A percentile compares a stretch with the other conserved stretches of the same genome.
Evolutionary conservation across 305 asterid genomes (phyloP).

Genomic region (Stenogyne calaminthoides): DNA sequence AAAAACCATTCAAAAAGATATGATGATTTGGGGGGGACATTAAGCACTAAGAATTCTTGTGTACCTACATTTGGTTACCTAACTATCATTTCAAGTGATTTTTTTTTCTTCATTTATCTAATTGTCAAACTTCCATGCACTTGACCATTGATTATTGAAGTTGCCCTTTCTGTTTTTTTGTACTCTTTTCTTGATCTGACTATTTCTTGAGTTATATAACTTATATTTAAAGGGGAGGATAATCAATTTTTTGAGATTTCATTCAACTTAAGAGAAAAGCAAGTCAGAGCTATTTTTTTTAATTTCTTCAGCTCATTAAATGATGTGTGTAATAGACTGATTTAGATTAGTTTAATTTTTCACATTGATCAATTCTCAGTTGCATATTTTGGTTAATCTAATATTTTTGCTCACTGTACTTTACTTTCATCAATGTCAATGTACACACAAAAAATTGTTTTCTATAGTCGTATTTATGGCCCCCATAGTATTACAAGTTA

Average conservation of each 20-base stretch:
- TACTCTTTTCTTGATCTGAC: background rate
- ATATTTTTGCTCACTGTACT: background rate
- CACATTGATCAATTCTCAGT: background rate
- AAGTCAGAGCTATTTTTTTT: no score
- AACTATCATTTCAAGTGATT: background rate
- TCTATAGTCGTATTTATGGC: background rate
- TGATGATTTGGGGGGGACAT: background rate
- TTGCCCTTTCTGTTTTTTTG: background rate
- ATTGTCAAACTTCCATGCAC: constrained; percentile 14
- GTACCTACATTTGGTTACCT: constrained; percentile 10
- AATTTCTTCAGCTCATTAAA: no score
- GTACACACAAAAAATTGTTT: background rate
- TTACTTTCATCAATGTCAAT: background rate
- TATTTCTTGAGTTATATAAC: background rate
- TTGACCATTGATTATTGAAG: constrained; percentile 17
- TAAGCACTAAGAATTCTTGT: background rate
- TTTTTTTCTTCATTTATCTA: constrained; percentile 5
- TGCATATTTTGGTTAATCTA: background rate
- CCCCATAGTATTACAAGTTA: background rate
- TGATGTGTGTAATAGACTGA: no score
- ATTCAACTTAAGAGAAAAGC: no score
- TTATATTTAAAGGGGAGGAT: background rate
- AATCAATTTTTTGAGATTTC: no score
- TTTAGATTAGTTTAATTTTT: no score
- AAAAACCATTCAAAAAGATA: background rate